Conservation (phyloP, 1,284 basidiomycete species). For the Calocybe gambosa region DNA sequence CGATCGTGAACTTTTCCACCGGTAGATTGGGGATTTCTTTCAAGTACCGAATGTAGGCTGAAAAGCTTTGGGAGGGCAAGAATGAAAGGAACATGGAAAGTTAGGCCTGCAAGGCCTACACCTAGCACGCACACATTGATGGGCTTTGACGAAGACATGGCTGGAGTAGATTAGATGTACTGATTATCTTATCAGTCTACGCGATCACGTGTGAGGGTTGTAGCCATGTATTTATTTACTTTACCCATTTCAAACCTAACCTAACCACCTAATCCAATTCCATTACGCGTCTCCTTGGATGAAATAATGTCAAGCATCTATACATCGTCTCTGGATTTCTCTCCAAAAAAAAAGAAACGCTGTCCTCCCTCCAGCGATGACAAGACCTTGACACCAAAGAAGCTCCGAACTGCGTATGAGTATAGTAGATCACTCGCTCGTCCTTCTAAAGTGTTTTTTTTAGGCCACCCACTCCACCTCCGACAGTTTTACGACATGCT, state of each 20-base stretch:
- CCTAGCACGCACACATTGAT: constrained; percentile 72
- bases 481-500: constrained; percentile 34
- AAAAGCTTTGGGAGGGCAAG: constrained; percentile 71
- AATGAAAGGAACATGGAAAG: constrained; percentile 78
- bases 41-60: constrained; percentile 61
- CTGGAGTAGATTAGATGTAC: neutral
- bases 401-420: constrained; percentile 50
- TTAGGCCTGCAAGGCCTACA: constrained; percentile 68
- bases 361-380: constrained; percentile 42
- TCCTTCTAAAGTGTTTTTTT: neutral
- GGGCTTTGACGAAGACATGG: constrained; percentile 31
- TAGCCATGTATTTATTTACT: constrained; percentile 7
- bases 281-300: constrained; percentile 1
- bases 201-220: neutral
- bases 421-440: constrained; percentile 3
- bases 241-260: constrained; percentile 1
- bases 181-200: neutral
- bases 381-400: constrained; percentile 57
- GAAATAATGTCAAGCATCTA: constrained; percentile 56
- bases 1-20: constrained; percentile 60
- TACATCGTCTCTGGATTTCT: constrained; percentile 45
- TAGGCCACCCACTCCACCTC: constrained; percentile 54
- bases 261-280: no score
- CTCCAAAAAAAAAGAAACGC: constrained; percentile 65
- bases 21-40: constrained; percentile 47